Base-by-base conservation (phyloP, 148 eudicot genomes). In the Euryodendron excelsum region DNA sequence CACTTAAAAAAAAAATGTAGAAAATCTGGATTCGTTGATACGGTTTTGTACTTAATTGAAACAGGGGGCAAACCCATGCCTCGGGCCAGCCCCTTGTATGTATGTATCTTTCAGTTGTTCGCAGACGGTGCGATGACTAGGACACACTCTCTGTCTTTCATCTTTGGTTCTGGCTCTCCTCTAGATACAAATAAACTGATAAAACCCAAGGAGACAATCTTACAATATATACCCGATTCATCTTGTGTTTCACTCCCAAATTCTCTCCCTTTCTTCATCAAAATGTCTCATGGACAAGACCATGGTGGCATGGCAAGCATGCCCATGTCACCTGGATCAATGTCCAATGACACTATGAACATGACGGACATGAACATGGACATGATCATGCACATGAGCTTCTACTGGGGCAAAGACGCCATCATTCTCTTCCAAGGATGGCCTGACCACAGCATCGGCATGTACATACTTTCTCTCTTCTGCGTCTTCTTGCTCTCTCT, bases 391-490 rank as follows among this genome's bases (percentile, higher is more conserved):
- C 85, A 81, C 31, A 84, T 80, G 89, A 87, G 72, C 76, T 80
- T 87, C 68, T 84, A 23, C 79, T 84, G 87, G 89, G 87, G 86
- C 66, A 84, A 77, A 80, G 70, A 82, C 53, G 84, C 77, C 15
- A 55, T 55, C 3, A 28, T 84, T 13, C 71, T 87, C 0, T 84
- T 87, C 80, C 18, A 55, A 30, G 82, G 82, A 15, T 87, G 89
- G 89, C 89, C 89, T 15, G 63, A 76, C 44, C 36, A 71, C 71
- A 73, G 62, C 76, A 72, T 76, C 36, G 77, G 74, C 75, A 82
- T 82, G 87, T 87, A 82, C 76, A 36, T 82, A 11, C 53, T 84
- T 12, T 75, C 87, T 64, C 76, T 82, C 0, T 63, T 48, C 37
- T 70, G 76, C 20, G 86, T 87, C 18, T 84, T 82, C 53, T 18